A percentile compares a stretch with the other conserved stretches of the same genome.
phyloP scores from a whole-genome alignment of 2,329 filamentous ascomycete species.

The Nemania abortiva region DNA sequence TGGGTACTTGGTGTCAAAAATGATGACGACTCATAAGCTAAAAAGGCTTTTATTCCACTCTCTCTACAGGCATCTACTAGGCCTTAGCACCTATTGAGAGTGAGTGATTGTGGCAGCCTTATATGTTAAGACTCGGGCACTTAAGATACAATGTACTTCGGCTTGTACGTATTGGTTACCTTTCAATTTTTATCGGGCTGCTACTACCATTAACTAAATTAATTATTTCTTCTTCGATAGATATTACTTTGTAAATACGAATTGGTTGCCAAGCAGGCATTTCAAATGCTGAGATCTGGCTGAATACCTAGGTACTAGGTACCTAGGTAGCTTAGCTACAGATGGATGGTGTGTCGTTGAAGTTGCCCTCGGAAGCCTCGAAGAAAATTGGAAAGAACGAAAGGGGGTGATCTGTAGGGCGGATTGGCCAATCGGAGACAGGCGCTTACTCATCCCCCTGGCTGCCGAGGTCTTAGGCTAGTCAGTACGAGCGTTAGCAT shows the following conservation, averaged over 20 bases:
- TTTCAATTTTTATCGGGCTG: neutral
- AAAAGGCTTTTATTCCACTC: too few relatives aligned
- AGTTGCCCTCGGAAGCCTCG: neutral
- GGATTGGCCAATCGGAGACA: neutral
- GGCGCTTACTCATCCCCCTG: slow-evolving; percentile 1
- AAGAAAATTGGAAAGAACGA: neutral
- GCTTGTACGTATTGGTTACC: too few relatives aligned
- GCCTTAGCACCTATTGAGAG: too few relatives aligned
- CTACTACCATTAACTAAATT: neutral
- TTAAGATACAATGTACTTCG: too few relatives aligned
- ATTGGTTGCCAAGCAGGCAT: neutral
- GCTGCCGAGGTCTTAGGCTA: neutral
- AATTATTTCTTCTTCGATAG: too few relatives aligned
- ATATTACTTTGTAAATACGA: neutral
- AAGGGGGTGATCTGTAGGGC: neutral
- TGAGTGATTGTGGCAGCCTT: too few relatives aligned
- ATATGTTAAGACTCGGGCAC: too few relatives aligned
- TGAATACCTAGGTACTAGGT: too few relatives aligned
- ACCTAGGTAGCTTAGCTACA: neutral
- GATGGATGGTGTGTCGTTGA: neutral
- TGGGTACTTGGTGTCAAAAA: too few relatives aligned
- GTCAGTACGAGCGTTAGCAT: neutral
- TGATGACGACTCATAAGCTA: too few relatives aligned
- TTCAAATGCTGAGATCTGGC: neutral
- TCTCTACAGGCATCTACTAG: too few relatives aligned